Base-by-base conservation (phyloP, 73 alveolate genomes). In the Uronychia setigera region DNA sequence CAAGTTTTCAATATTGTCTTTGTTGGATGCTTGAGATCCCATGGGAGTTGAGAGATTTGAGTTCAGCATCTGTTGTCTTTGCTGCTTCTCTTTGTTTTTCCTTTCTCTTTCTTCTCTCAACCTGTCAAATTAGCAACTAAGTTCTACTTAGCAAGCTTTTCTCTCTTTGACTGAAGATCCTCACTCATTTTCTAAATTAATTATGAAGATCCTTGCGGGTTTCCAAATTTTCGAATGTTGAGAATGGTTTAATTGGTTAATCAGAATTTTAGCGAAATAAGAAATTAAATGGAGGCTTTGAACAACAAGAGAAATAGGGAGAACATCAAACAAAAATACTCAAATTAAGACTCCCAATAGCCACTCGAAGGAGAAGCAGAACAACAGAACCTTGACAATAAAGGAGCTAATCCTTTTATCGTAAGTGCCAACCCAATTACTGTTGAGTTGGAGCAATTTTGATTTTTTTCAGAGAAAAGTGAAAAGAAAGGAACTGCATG, bases 401-500 rank as follows among this genome's bases (percentile, higher is more conserved):
- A 5, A 26, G 14, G 14, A 5, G 29, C 29, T 26, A 60, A 60
- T 30, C 32, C 79, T 26, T 60, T 60, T 30, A 28, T 28, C 26
- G 81, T 28, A 9, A 31, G n/a, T n/a, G n/a, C n/a, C n/a, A n/a
- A n/a, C n/a, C n/a, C n/a, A n/a, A n/a, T n/a, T n/a, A n/a, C n/a
- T n/a, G n/a, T 32, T 5, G 31, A n/a, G 92, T 82, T n/a, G 82
- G 79, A 29, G 83, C 87, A 35, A 35, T 58, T 13, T 77, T 78
- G 58, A 88, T 78, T 76, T 1, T 31, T 26, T 57, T 57, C n/a
- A 87, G 86, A 84, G 87, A 89, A 59, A 82, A 81, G 87, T 91
- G 35, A 87, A 88, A 35, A 83, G 84, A 79, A 82, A 86, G 59
- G 94, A 88, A 57, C 86, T 94, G 33, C 89, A 91, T 67, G 80